These are phyloP conservation scores for Nothomitra cinnamomea DNA, from an alignment of 2,329 filamentous ascomycete species.

Conservation along the genomic window DNA sequence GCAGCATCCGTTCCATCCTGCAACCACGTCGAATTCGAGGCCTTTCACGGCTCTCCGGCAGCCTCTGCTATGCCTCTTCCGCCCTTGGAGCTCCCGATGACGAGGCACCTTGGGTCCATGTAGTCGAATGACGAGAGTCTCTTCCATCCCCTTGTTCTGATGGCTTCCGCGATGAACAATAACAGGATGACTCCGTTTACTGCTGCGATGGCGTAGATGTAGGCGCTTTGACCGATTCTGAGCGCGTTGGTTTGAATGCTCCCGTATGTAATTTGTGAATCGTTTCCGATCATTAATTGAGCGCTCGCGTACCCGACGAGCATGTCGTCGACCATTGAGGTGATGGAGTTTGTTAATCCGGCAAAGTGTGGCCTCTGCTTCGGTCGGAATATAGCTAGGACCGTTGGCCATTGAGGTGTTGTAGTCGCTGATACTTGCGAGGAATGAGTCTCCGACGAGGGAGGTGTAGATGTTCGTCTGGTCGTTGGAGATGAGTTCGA, in stretches of 20 bases:
- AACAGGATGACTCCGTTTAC: background rate
- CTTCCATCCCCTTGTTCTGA: background rate
- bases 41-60: background rate
- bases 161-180: background rate
- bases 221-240: background rate
- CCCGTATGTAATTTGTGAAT: background rate
- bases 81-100: background rate
- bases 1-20: too few relatives aligned
- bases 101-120: background rate
- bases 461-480: conserved; percentile 23
- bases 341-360: conserved; percentile 10
- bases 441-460: conserved; percentile 20
- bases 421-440: conserved; percentile 17
- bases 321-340: conserved; percentile 12
- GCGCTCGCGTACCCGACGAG: conserved; percentile 15
- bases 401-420: background rate
- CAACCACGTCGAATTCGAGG: too few relatives aligned
- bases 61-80: background rate
- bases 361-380: conserved; percentile 5
- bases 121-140: background rate
- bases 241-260: background rate
- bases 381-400: background rate
- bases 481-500: conserved; percentile 22
- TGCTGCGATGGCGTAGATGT: background rate
- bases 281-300: background rate